A percentile compares a stretch with the other conserved stretches of the same genome.
These are phyloP conservation scores for Telopea speciosissima DNA, from an alignment of 177 flowering plant genomes.

Conservation along the genomic window DNA sequence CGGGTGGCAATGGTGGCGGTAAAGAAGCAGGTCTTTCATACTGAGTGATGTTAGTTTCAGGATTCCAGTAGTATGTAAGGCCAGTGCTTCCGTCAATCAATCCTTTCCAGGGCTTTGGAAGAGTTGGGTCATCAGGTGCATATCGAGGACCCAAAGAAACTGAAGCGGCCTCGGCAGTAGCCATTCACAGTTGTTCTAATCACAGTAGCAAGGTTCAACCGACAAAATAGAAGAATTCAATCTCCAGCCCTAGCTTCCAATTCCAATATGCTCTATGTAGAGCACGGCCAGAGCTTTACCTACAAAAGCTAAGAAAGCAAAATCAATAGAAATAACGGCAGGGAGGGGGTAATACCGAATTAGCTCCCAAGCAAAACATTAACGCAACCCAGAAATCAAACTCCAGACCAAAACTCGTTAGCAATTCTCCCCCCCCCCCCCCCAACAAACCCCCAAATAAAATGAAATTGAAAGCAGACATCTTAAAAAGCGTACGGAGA, in stretches of 20 bases:
- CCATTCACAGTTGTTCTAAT: slow-evolving; percentile 29
- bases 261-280: neutral
- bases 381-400: neutral
- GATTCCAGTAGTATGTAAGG: slow-evolving; percentile 77
- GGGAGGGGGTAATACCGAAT: too few species aligned
- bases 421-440: too few species aligned
- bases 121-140: slow-evolving; percentile 87
- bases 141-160: slow-evolving; percentile 64
- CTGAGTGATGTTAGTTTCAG: slow-evolving; percentile 83
- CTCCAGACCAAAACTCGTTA: too few species aligned
- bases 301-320: neutral
- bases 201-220: neutral
- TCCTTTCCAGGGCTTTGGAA: slow-evolving; percentile 91
- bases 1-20: slow-evolving; percentile 49
- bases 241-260: neutral
- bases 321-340: too few species aligned
- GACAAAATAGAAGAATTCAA: neutral
- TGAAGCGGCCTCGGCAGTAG: slow-evolving; percentile 47
- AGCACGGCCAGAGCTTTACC: too few species aligned
- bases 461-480: neutral
- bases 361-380: too few species aligned
- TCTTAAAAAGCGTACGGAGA: neutral
- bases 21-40: slow-evolving; percentile 73
- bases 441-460: too few species aligned
- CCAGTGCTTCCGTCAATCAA: slow-evolving; percentile 81